phyloP scores from a whole-genome alignment of 164 flowering plant genomes.

The Macadamia integrifolia region DNA sequence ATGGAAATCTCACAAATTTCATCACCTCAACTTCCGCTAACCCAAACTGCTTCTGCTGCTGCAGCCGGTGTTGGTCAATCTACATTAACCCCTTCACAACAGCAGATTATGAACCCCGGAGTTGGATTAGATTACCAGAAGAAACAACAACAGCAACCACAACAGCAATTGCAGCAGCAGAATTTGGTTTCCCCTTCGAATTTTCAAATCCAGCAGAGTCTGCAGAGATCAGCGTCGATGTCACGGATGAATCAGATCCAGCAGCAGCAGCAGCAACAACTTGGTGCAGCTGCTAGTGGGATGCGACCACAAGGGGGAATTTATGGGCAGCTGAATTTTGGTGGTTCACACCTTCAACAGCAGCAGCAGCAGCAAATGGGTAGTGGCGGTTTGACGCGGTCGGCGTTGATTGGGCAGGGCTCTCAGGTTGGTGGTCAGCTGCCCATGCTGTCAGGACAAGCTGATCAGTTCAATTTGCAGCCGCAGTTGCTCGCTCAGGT shows the following conservation, averaged over 20 bases:
- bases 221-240: conserved; percentile 63
- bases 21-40: conserved; percentile 30
- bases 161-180: conserved; percentile 25
- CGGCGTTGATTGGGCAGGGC: conserved; percentile 58
- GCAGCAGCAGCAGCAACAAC: conserved; percentile 35
- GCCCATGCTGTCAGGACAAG: conserved; percentile 58
- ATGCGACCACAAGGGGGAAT: conserved; percentile 47
- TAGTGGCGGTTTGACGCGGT: conserved; percentile 43
- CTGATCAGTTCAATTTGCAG: conserved; percentile 65
- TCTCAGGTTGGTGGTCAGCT: conserved; percentile 33
- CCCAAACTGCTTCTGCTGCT: conserved; percentile 7
- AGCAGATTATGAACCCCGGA: conserved; percentile 10
- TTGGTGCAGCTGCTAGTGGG: conserved; percentile 5
- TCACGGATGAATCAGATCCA: conserved; percentile 53
- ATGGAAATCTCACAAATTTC: conserved; percentile 39
- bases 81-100: conserved; percentile 12
- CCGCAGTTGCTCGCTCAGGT: conserved; percentile 64
- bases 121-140: conserved; percentile 13
- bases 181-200: conserved; percentile 32
- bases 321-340: conserved; percentile 59
- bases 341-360: conserved; percentile 27
- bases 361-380: conserved; percentile 37
- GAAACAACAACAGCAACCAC: conserved; percentile 27
- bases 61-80: conserved; percentile 5
- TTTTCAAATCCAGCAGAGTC: conserved; percentile 42